A percentile compares a stretch with the other conserved stretches of the same genome.
phyloP scores from a whole-genome alignment of 2,329 filamentous ascomycete species.

The Fusarium xyrophilum region DNA sequence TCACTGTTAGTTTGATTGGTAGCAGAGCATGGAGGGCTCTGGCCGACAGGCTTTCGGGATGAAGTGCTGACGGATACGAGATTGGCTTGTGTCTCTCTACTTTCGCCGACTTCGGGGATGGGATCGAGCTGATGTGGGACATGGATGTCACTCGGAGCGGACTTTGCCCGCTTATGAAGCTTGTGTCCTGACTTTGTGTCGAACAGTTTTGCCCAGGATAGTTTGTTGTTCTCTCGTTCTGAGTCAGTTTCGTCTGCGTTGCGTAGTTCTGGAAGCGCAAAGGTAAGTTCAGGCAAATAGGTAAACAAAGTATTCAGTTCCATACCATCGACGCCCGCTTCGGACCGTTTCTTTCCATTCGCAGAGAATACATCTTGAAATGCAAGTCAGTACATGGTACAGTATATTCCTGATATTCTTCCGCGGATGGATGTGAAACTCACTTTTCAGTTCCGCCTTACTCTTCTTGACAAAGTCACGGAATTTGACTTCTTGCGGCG shows the following conservation, averaged over 20 bases:
- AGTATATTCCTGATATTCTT: background rate
- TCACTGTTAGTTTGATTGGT: background rate
- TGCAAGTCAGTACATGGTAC: background rate
- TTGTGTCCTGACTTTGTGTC: slow-evolving; percentile 25
- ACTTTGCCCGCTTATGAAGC: slow-evolving; percentile 22
- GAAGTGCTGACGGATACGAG: background rate
- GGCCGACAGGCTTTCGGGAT: background rate
- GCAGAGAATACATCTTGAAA: background rate
- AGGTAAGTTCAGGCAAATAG: background rate
- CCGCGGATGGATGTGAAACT: background rate
- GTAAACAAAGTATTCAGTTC: background rate
- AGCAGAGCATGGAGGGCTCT: background rate
- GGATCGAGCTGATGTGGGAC: background rate
- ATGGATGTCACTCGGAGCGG: background rate
- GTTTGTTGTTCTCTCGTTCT: background rate
- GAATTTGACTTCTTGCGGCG: slow-evolving; percentile 7
- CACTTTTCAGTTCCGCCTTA: slow-evolving; percentile 15
- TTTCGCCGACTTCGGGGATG: slow-evolving; percentile 5
- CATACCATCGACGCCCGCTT: slow-evolving; percentile 1
- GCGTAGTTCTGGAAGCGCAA: background rate
- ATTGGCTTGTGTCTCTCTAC: background rate
- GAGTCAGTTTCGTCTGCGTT: background rate
- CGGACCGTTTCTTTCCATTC: background rate
- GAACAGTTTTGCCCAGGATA: slow-evolving; percentile 8
- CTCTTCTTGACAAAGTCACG: slow-evolving; percentile 1